A percentile compares a stretch with the other conserved stretches of the same genome.
Evolutionary conservation across 2,329 filamentous ascomycete species (phyloP).

Genomic region (Tolypocladium tropicale): DNA sequence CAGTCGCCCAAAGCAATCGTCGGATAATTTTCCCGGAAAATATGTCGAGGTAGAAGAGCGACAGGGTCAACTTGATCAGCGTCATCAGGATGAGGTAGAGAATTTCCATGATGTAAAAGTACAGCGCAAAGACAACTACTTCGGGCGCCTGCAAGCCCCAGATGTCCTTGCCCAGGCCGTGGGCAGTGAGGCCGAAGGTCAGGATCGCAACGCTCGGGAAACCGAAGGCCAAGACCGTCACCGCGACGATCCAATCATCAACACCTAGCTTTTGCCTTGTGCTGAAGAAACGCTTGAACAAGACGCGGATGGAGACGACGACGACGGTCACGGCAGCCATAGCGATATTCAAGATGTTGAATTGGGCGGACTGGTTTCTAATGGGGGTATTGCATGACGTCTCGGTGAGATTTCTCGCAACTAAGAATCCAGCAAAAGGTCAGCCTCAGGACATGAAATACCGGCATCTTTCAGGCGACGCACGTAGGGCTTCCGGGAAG

Average conservation of each 20-base stretch:
- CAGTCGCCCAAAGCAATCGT: conserved; percentile 20
- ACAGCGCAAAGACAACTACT: conserved; percentile 14
- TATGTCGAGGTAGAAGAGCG: conserved; percentile 33
- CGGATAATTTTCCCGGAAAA: conserved; percentile 22
- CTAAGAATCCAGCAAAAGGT: neutral
- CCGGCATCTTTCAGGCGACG: neutral
- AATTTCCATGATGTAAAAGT: conserved; percentile 22
- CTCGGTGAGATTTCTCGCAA: neutral
- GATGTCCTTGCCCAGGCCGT: conserved; percentile 22
- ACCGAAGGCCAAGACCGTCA: conserved; percentile 8
- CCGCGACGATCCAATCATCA: conserved; percentile 18
- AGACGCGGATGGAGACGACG: conserved; percentile 8
- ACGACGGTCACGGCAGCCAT: conserved; percentile 9
- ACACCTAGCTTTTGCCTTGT: conserved; percentile 18
- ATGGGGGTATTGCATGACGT: neutral
- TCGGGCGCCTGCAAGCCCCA: conserved; percentile 18
- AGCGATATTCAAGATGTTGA: conserved; percentile 4
- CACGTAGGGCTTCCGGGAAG: neutral
- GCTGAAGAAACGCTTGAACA: conserved; percentile 15
- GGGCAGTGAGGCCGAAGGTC: conserved; percentile 10
- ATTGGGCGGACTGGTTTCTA: neutral
- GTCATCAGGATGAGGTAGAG: conserved; percentile 28
- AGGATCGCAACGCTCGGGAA: conserved; percentile 13
- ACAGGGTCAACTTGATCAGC: conserved; percentile 28
- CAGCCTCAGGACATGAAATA: neutral